Conservation (phyloP, 192 early-diverging fungal species). For the Umbelopsis isabellina region DNA sequence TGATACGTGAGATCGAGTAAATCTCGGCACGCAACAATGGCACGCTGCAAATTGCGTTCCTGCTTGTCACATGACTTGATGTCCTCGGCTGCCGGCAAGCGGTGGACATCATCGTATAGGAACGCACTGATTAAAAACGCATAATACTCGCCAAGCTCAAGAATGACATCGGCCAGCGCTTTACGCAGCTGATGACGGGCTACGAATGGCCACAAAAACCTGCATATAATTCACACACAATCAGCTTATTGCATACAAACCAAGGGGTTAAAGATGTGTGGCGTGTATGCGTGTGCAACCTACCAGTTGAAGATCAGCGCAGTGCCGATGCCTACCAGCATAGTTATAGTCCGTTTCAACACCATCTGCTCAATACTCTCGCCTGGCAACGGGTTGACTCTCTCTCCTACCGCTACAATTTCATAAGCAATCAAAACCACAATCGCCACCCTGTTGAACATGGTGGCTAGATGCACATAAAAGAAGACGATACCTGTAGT, state of each 20-base stretch:
- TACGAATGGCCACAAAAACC: conserved; percentile 72
- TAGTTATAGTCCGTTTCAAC: conserved; percentile 53
- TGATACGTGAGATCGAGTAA: conserved; percentile 65
- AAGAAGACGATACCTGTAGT: conserved; percentile 36
- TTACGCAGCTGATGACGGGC: conserved; percentile 71
- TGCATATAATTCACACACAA: neutral
- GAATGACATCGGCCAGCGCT: conserved; percentile 45
- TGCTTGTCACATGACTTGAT: conserved; percentile 28
- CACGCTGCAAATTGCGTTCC: conserved; percentile 30
- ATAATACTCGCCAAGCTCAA: conserved; percentile 63
- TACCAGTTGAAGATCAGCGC: conserved; percentile 57
- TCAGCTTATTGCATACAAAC: too few relatives aligned
- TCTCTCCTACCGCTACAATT: conserved; percentile 35
- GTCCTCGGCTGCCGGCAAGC: conserved; percentile 19
- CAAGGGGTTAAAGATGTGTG: too few relatives aligned
- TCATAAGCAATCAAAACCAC: conserved; percentile 36
- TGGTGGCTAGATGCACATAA: conserved; percentile 41
- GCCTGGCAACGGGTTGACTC: conserved; percentile 27
- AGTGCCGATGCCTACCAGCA: conserved; percentile 62
- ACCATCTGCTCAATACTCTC: conserved; percentile 35
- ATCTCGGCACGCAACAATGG: conserved; percentile 30
- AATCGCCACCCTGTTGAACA: conserved; percentile 38
- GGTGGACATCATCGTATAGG: conserved; percentile 54
- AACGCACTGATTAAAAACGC: conserved; percentile 69
- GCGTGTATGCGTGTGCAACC: neutral